Base-by-base conservation (phyloP, 768 basidiomycete genomes). In the Mycena albidolilacea region DNA sequence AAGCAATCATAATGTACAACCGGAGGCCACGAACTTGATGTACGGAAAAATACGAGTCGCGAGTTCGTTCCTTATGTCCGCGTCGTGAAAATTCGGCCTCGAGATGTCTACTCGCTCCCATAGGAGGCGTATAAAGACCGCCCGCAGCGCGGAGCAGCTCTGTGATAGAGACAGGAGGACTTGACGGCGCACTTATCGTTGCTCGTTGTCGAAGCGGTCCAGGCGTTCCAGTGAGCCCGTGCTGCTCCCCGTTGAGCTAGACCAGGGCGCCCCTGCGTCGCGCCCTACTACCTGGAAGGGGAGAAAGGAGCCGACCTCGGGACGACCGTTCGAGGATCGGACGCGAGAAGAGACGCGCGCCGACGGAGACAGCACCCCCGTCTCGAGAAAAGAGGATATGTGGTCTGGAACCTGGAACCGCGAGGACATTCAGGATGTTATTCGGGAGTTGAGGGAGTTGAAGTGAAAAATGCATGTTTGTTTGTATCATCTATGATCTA, bases 391-490 rank as follows among this genome's bases (percentile, higher is more conserved):
- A 39, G 74, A 76, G 44, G 64, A 67, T 12, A 14, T 60, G 60
- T 76, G 75, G 75, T 59, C 65, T 1, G 75, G 75, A 35, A 58
- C 70, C 43, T 76, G 75, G 75, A 76, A 76, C 37, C 68, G 75
- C 19, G 75, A 68, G 9, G 66, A 73, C 23, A 76, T 76, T 37
- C 75, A 73, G 55, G 75, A 76, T 14, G 75, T 76, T 9, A 76
- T 76, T 55, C 39, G 38, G 10, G 69, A 57, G 14, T 59, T 76
- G 65, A 63, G 75, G 66, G 59, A 46, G 19, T 39, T 76, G 59
- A 69, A 59, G 48, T 76, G 71, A 75, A 55, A 50, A 38, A 64
- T 52, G 19, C 61, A 23, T 61, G 60, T 21, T 43, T 30, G 30
- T 30, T n/a, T 50, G 43, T 54, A 50, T 48, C 64, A 57, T 62